Conservation (phyloP, 441 rosid species). For the Biscutella laevigata region DNA sequence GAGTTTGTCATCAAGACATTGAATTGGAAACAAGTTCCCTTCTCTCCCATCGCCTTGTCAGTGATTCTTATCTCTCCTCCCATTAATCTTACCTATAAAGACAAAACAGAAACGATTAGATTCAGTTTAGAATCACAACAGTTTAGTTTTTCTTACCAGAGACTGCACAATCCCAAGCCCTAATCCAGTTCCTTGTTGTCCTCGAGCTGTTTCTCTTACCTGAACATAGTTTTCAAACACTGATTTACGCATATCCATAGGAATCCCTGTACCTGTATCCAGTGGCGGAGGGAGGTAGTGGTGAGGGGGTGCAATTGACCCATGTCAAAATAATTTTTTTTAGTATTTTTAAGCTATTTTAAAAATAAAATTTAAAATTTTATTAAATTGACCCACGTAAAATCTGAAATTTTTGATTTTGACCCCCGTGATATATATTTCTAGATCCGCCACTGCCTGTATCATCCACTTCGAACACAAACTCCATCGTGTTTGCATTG, state of each 20-base stretch:
- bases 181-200: constrained; percentile 70
- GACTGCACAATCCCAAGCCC: constrained; percentile 96
- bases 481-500: constrained; percentile 31
- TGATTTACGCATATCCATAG: constrained; percentile 45
- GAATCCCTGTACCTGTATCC: constrained; percentile 86
- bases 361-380: no score
- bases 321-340: no score
- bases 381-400: no score
- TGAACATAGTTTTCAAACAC: constrained; percentile 82
- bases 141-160: constrained; percentile 37
- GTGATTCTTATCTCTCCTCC: constrained; percentile 66
- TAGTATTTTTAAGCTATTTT: no score
- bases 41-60: constrained; percentile 45
- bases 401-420: no score
- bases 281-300: no score
- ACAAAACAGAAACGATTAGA: constrained; percentile 1
- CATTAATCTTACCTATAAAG: constrained; percentile 67
- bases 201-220: constrained; percentile 52
- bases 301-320: no score
- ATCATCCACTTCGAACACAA: constrained; percentile 71
- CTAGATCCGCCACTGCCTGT: no score
- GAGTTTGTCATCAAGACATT: constrained; percentile 31
- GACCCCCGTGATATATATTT: no score
- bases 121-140: no score
- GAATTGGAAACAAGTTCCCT: constrained; percentile 73